Percentiles rank a stretch among this genome's conserved stretches.
phyloP scores from a whole-genome alignment of 1,284 basidiomycete genomes.

The Pyrrhoderma lamaoense region DNA sequence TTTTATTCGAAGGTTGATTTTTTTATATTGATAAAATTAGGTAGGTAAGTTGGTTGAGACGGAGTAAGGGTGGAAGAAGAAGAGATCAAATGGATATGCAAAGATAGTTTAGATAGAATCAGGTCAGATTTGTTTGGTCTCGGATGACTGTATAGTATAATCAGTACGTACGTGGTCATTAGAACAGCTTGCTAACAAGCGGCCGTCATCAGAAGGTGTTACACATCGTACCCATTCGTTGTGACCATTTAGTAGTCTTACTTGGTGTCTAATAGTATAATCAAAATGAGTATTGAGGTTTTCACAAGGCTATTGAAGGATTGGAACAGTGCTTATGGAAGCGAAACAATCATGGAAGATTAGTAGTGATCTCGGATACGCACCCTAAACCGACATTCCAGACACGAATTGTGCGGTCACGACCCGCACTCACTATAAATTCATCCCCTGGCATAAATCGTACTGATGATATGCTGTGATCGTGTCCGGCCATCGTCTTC shows the following conservation, averaged over 20 bases:
- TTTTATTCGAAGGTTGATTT: neutral
- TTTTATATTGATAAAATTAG: neutral
- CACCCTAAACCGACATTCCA: conserved; percentile 70
- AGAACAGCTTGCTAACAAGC: conserved; percentile 55
- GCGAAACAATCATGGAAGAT: neutral
- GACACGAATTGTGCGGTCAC: conserved; percentile 65
- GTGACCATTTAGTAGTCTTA: conserved; percentile 42
- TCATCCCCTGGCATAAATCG: conserved; percentile 69
- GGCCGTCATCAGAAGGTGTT: conserved; percentile 55
- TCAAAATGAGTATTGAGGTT: too few species aligned
- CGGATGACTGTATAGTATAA: neutral
- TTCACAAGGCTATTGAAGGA: too few species aligned
- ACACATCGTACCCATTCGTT: conserved; percentile 66
- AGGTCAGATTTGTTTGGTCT: neutral
- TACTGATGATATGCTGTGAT: conserved; percentile 66
- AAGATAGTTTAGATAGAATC: neutral
- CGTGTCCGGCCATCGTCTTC: conserved; percentile 69
- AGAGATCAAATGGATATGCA: neutral
- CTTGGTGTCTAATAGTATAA: conserved; percentile 31
- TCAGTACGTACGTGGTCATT: conserved; percentile 57
- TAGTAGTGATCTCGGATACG: conserved; percentile 20
- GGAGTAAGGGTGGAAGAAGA: too few species aligned
- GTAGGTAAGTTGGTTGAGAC: too few species aligned
- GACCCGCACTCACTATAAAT: conserved; percentile 59
- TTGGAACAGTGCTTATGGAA: neutral